A percentile compares a stretch with the other conserved stretches of the same genome.
phyloP scores from a whole-genome alignment of 805 yeast species.

The Zygosaccharomyces gambellarensis region DNA sequence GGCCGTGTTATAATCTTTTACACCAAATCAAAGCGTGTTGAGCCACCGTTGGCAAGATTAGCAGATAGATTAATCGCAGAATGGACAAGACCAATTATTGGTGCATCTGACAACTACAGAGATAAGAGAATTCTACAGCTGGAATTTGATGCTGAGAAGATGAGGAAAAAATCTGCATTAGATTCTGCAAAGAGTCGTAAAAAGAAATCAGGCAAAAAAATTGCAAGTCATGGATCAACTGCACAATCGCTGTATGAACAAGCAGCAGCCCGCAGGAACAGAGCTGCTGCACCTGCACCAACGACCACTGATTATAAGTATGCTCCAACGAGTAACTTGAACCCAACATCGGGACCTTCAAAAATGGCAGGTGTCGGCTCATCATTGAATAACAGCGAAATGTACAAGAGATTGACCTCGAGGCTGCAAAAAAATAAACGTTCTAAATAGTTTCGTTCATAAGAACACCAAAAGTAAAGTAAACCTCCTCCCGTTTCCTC shows the following conservation, averaged over 20 bases:
- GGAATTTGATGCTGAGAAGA: constrained; percentile 59
- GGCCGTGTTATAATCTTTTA: constrained; percentile 93
- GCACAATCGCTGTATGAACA: constrained; percentile 73
- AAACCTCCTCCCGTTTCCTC: not conserved
- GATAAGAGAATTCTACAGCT: constrained; percentile 71
- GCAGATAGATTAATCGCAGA: constrained; percentile 91
- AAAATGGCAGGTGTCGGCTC: constrained; percentile 47
- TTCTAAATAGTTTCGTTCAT: not conserved
- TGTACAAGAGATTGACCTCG: constrained; percentile 68
- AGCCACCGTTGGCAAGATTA: constrained; percentile 74
- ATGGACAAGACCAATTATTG: constrained; percentile 98
- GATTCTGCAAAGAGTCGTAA: constrained; percentile 34
- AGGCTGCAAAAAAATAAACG: constrained; percentile 33
- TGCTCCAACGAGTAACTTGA: constrained; percentile 75
- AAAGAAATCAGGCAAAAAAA: constrained; percentile 12
- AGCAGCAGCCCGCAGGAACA: constrained; percentile 82
- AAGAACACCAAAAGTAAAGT: not conserved
- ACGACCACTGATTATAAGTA: constrained; percentile 82
- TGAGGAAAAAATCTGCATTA: constrained; percentile 35
- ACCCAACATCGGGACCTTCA: constrained; percentile 36
- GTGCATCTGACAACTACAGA: constrained; percentile 89
- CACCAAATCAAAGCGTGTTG: constrained; percentile 85
- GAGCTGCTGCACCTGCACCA: constrained; percentile 95
- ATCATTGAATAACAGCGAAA: constrained; percentile 60
- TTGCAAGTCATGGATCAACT: constrained; percentile 27